Conservation (phyloP, 495 filamentous ascomycete genomes). For the Neurospora sp. region DNA sequence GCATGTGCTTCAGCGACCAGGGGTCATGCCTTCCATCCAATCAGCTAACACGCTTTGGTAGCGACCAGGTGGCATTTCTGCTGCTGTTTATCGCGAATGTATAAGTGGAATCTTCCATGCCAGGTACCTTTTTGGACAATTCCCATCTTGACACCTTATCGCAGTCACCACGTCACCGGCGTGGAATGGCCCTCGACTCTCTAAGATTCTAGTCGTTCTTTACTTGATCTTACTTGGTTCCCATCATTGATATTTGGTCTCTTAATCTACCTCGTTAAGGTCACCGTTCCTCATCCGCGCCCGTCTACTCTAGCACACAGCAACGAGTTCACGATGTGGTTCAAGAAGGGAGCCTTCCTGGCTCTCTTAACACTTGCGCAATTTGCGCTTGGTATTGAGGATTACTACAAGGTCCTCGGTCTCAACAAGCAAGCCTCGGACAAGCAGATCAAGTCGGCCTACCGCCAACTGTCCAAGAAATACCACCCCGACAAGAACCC, state of each 20-base stretch:
- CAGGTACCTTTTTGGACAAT: background rate
- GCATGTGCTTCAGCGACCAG: background rate
- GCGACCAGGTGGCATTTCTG: conserved; percentile 7
- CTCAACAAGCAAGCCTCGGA: conserved; percentile 74
- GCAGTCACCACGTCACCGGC: background rate
- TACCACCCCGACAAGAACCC: conserved; percentile 99
- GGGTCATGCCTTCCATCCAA: background rate
- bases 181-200: background rate
- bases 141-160: background rate
- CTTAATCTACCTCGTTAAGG: background rate
- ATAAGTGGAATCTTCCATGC: conserved; percentile 6
- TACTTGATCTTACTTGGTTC: background rate
- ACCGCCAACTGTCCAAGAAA: conserved; percentile 86
- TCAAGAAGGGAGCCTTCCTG: conserved; percentile 29
- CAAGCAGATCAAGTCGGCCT: conserved; percentile 91
- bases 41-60: background rate
- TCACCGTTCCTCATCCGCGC: background rate
- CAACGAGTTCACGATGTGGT: conserved; percentile 25
- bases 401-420: conserved; percentile 89
- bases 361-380: conserved; percentile 37
- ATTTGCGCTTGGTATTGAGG: conserved; percentile 45
- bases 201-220: conserved; percentile 4
- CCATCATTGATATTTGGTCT: background rate
- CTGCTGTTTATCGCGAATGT: conserved; percentile 7
- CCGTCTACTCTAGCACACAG: background rate